Base-by-base conservation (phyloP, 345 rosid genomes). In the Erysimum cheiranthoides region DNA sequence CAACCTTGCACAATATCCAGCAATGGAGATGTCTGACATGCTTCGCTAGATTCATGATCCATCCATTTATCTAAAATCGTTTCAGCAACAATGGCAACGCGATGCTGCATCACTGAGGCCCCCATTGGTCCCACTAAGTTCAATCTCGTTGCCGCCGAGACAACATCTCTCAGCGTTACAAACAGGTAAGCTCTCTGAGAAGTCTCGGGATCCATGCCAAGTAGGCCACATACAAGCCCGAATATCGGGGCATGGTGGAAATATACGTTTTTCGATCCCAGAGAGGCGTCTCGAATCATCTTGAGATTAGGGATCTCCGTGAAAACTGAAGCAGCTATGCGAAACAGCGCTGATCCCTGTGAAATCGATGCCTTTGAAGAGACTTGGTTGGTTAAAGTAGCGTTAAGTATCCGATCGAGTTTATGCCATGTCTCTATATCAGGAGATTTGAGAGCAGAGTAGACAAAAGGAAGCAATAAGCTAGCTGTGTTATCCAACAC, bases 101-200 rank as follows among this genome's bases (percentile, higher is more conserved):
- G 86, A 82, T 90, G 97, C 86, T 91, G 97, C 87, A 93, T 67
- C 66, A 84, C 84, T 2, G 96, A 87, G 12, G 92, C 94, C 11
- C 94, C 93, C 65, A 91, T 60, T 0, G 96, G 97, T 56, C 98
- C 93, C 0, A 93, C 82, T 58, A 91, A 52, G 54, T 91, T 93
- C 86, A 93, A 82, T 80, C 96, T 88, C 0, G 94, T 93, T 3
- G 98, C 97, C 21, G 97, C 96, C 10, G 97, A 93, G 28, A 91
- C 50, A 6, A 82, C 80, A 81, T 93, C 98, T 78, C 97, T 84
- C 84, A 84, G 46, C 4, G 96, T 90, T 12, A 86, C 68, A 80
- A 87, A 93, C 89, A 92, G 64, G 70, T 84, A 93, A 45, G 93
- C 94, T 76, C 94, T 88, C 77, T 93, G 98, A 51, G 85, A 75